Conservation (phyloP, 768 basidiomycete genomes). For the Suillus weaverae region DNA sequence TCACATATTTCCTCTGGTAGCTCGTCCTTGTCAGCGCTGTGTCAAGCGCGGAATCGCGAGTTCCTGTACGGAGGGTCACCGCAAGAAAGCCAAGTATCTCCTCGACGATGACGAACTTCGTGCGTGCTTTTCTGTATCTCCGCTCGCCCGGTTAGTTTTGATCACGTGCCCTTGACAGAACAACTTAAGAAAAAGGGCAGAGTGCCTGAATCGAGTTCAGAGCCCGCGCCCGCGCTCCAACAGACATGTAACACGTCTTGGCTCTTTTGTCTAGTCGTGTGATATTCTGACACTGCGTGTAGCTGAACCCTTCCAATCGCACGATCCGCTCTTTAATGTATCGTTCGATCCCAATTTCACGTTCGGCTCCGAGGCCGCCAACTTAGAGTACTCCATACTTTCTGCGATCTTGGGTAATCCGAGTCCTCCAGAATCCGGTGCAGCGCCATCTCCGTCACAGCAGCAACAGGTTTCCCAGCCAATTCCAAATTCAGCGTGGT, state of each 20-base stretch:
- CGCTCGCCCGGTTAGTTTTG: conserved; percentile 5
- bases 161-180: conserved; percentile 38
- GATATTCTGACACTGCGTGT: conserved; percentile 16
- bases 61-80: conserved; percentile 89
- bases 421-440: conserved; percentile 44
- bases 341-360: conserved; percentile 60
- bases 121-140: conserved; percentile 34
- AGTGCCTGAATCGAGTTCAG: conserved; percentile 29
- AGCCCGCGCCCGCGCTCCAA: conserved; percentile 27
- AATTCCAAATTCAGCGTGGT: conserved; percentile 38
- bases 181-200: conserved; percentile 33
- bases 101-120: conserved; percentile 92
- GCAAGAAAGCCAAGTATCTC: conserved; percentile 98
- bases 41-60: conserved; percentile 89
- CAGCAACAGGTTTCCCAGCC: conserved; percentile 16
- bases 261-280: conserved; percentile 1
- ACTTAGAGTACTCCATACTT: conserved; percentile 93
- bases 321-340: conserved; percentile 57
- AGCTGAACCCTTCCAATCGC: conserved; percentile 54
- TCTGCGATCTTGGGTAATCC: conserved; percentile 86
- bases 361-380: conserved; percentile 89
- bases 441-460: conserved; percentile 31
- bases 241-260: conserved; percentile 31
- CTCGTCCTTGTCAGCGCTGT: conserved; percentile 94
- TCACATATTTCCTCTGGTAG: conserved; percentile 42